Evolutionary conservation across 345 rosid genomes (phyloP), one percentile per base, ranked within the genome.

Genomic region (Camelina laxa): DNA sequence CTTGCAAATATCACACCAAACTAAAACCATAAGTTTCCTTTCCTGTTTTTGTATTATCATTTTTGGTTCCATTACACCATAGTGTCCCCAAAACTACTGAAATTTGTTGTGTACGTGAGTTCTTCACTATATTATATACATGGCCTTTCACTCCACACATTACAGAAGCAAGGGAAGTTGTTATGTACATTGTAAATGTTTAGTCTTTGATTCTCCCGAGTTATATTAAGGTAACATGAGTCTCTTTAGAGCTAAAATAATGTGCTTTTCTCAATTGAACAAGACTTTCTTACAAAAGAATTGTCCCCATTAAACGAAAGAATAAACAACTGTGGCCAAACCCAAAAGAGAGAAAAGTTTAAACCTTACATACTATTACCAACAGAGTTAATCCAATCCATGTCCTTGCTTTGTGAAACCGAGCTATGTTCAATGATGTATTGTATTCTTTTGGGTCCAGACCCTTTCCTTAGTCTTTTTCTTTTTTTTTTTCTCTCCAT

Each of bases 201-300:
- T 42, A 42, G 48, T 42, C 48, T 42, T 42, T 13, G 19, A 45
- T n/a, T 27, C 4, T 24, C 27, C 27, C 27, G 27, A 15, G 53
- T 48, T 16, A 17, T 17, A 48, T 15, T n/a, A 45, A 15, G 5
- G 10, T 48, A 48, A 17, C 30, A 17, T 42, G 38, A 50, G 49
- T 51, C 63, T 55, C 41, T 19, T 55, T 45, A 19, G 5, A 11
- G 16, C 36, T 58, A 48, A 72, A 72, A 44, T 44, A 49, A 63
- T 64, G 30, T 64, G 36, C 64, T 31, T 31, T 42, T 44, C 60
- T 54, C 44, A 19, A 55, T 42, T 22, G 64, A 65, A 64, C 65
- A 55, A 54, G 60, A 69, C 78, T 80, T 87, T 77, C 81, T 84
- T 79, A 78, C 89, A 74, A 88, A 88, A 87, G 90, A 86, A 84